Conservation (phyloP, 1,284 basidiomycete genomes). For the Papiliotrema terrestris region DNA sequence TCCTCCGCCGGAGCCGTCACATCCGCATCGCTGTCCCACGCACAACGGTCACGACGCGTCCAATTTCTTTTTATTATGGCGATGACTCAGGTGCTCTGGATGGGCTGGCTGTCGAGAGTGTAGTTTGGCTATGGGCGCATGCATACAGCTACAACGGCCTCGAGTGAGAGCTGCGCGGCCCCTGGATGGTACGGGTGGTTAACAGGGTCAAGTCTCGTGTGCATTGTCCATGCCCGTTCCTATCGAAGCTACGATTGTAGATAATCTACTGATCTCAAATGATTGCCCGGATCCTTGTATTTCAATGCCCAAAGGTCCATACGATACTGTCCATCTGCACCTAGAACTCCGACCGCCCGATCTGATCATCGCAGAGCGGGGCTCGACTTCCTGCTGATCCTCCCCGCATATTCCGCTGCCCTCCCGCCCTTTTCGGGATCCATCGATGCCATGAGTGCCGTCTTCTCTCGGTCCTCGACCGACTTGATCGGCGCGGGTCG, state of each 20-base stretch:
- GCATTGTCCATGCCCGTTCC: too few species aligned
- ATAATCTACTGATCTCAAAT: too few species aligned
- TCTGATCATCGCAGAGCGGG: not conserved
- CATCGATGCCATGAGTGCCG: not conserved
- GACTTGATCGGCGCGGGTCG: not conserved
- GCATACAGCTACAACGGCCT: too few species aligned
- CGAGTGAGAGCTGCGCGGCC: too few species aligned
- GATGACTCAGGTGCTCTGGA: conserved; percentile 74
- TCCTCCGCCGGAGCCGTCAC: conserved; percentile 49
- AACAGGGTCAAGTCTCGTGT: too few species aligned
- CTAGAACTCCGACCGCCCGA: not conserved
- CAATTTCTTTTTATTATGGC: conserved; percentile 73
- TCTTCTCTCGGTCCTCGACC: not conserved
- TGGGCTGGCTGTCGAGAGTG: conserved; percentile 59
- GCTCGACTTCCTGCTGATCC: not conserved
- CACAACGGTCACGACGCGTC: conserved; percentile 75
- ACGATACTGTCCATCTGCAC: not conserved
- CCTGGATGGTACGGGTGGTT: too few species aligned
- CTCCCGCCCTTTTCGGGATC: not conserved
- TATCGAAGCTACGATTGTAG: too few species aligned
- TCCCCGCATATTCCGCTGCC: not conserved
- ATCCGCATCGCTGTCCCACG: conserved; percentile 66
- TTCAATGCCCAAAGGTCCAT: not conserved
- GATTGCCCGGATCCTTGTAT: not conserved
- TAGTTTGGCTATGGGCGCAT: conserved; percentile 3